Conservation (phyloP, 2,329 filamentous ascomycete species). For the Mycocentrospora acerina region DNA sequence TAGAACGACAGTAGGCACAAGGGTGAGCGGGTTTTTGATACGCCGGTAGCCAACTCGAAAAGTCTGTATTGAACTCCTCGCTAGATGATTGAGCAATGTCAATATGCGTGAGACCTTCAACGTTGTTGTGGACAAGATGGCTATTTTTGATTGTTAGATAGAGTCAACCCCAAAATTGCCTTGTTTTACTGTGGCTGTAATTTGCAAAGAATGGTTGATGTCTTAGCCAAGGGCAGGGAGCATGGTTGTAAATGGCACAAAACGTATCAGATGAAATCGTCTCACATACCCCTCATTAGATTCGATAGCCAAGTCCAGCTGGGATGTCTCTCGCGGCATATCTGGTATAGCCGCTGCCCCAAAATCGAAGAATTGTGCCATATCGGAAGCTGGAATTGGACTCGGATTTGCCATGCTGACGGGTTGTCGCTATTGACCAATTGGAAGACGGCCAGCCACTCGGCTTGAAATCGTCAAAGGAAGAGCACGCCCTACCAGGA, state of each 20-base stretch:
- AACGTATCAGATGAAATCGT: background rate
- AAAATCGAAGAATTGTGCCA: slow-evolving; percentile 44
- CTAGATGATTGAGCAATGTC: slow-evolving; percentile 8
- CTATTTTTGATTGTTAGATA: slow-evolving; percentile 8
- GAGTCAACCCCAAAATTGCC: slow-evolving; percentile 1
- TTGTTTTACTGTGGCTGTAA: too few relatives aligned
- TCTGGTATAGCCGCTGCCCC: slow-evolving; percentile 40
- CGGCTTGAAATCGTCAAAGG: slow-evolving; percentile 1
- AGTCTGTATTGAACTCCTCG: slow-evolving; percentile 44
- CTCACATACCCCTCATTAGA: slow-evolving; percentile 18
- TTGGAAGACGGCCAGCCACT: slow-evolving; percentile 1
- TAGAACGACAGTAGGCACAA: slow-evolving; percentile 52
- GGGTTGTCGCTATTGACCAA: slow-evolving; percentile 4
- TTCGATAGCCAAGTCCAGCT: slow-evolving; percentile 1
- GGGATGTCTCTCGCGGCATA: slow-evolving; percentile 12
- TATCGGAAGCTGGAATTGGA: slow-evolving; percentile 29
- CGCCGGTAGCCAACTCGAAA: slow-evolving; percentile 50
- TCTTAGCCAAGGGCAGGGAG: too few relatives aligned
- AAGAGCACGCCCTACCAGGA: slow-evolving; percentile 17
- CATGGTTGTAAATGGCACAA: too few relatives aligned
- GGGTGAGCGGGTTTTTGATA: slow-evolving; percentile 49
- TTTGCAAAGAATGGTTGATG: too few relatives aligned
- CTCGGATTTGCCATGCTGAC: slow-evolving; percentile 30
- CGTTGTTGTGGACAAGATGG: slow-evolving; percentile 1
- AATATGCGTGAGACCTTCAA: slow-evolving; percentile 7